Evolutionary conservation across 768 basidiomycete genomes (phyloP).

Genomic region (Boletus tylopilopsis): DNA sequence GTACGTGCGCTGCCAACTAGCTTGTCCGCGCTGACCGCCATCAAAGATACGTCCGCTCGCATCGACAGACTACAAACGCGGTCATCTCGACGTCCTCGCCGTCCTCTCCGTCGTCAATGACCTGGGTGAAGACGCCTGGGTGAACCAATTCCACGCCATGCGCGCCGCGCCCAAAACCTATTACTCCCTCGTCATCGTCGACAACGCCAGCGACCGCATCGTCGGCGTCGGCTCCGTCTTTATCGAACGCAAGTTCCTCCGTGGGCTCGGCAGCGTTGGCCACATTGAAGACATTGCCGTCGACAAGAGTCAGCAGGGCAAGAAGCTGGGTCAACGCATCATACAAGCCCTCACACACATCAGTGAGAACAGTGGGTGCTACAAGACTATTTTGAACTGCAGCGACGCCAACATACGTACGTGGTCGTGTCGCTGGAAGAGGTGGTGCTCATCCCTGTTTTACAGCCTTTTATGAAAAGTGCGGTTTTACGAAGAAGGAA

Average conservation of each 20-base stretch:
- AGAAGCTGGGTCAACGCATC: constrained; percentile 83
- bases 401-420: constrained; percentile 85
- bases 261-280: constrained; percentile 80
- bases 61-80: constrained; percentile 74
- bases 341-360: constrained; percentile 84
- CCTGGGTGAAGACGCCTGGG: constrained; percentile 65
- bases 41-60: constrained; percentile 85
- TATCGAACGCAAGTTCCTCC: constrained; percentile 92
- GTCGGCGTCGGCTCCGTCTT: constrained; percentile 82
- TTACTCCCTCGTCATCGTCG: constrained; percentile 81
- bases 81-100: constrained; percentile 78
- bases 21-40: constrained; percentile 4
- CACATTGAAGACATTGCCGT: constrained; percentile 99
- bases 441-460: constrained; percentile 8
- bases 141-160: constrained; percentile 60
- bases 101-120: constrained; percentile 70
- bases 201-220: constrained; percentile 69
- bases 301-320: constrained; percentile 81
- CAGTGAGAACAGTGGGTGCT: constrained; percentile 76
- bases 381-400: constrained; percentile 98
- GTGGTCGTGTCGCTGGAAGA: constrained; percentile 32
- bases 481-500: constrained; percentile 88
- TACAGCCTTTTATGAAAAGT: constrained; percentile 95
- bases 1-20: neutral
- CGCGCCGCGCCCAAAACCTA: constrained; percentile 62